phyloP scores from a whole-genome alignment of 495 filamentous ascomycete genomes.

The Xylaria castorea region DNA sequence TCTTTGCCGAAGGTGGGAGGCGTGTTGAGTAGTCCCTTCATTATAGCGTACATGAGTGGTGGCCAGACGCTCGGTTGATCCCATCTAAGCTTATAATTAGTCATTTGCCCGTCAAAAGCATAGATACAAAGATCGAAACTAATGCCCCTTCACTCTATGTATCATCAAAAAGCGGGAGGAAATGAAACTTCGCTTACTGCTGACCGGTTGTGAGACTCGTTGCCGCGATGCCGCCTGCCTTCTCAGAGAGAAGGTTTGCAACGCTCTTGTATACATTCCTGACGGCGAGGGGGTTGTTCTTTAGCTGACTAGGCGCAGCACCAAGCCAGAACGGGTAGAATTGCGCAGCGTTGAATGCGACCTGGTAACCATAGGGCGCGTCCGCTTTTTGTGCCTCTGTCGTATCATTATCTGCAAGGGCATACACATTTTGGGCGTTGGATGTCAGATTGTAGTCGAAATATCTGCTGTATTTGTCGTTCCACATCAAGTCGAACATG shows the following conservation, averaged over 20 bases:
- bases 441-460: slow-evolving; percentile 61
- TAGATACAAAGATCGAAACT: neutral
- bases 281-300: slow-evolving; percentile 55
- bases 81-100: slow-evolving; percentile 38
- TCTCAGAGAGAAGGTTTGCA: slow-evolving; percentile 42
- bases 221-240: slow-evolving; percentile 51
- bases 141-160: neutral
- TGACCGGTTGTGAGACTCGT: slow-evolving; percentile 55
- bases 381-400: slow-evolving; percentile 37
- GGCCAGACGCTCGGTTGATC: slow-evolving; percentile 62
- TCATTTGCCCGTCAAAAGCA: neutral
- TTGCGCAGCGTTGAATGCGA: slow-evolving; percentile 52
- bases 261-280: slow-evolving; percentile 48
- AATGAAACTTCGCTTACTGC: slow-evolving; percentile 37
- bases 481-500: slow-evolving; percentile 58
- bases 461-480: slow-evolving; percentile 52
- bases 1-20: slow-evolving; percentile 52
- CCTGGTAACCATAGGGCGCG: slow-evolving; percentile 49
- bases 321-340: slow-evolving; percentile 61
- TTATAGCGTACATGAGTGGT: slow-evolving; percentile 53
- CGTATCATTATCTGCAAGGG: slow-evolving; percentile 47
- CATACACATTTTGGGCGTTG: slow-evolving; percentile 46
- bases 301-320: slow-evolving; percentile 51
- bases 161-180: neutral
- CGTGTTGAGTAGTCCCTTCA: slow-evolving; percentile 54